Evolutionary conservation across 768 basidiomycete species (phyloP).

Genomic region (Rhizopogon vesiculosus): DNA sequence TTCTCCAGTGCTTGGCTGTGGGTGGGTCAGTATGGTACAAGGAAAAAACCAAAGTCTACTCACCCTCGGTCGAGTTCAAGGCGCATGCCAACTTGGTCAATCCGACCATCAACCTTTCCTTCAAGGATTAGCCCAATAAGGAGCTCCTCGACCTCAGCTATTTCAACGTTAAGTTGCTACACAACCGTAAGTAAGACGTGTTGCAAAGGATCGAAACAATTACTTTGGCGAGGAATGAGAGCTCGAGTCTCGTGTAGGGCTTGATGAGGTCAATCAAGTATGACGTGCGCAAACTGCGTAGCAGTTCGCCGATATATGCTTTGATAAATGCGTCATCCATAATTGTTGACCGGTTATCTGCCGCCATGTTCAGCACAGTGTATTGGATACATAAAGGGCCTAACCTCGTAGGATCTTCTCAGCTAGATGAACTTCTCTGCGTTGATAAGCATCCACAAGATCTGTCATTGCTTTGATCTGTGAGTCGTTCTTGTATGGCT

Average conservation of each 20-base stretch:
- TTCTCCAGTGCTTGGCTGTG: constrained; percentile 81
- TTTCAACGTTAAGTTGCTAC: constrained; percentile 94
- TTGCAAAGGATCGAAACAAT: constrained; percentile 9
- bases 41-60: constrained; percentile 21
- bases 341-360: constrained; percentile 92
- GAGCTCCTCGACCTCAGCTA: constrained; percentile 89
- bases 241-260: constrained; percentile 92
- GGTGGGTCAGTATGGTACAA: constrained; percentile 1
- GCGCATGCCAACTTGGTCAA: constrained; percentile 94
- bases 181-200: background rate
- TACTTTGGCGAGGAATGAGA: constrained; percentile 90
- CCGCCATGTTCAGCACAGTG: background rate
- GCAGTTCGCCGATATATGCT: constrained; percentile 92
- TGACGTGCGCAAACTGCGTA: constrained; percentile 90
- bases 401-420: constrained; percentile 90
- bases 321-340: constrained; percentile 96
- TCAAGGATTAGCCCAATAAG: constrained; percentile 92
- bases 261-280: constrained; percentile 98
- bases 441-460: constrained; percentile 94
- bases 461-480: constrained; percentile 99
- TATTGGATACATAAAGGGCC: constrained; percentile 6
- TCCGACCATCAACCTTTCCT: constrained; percentile 94
- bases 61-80: constrained; percentile 88
- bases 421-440: constrained; percentile 94
- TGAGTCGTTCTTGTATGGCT: constrained; percentile 93